Evolutionary conservation across 805 yeast species (phyloP), one percentile per base, ranked within the genome.

Genomic region (Peterozyma toletana): DNA sequence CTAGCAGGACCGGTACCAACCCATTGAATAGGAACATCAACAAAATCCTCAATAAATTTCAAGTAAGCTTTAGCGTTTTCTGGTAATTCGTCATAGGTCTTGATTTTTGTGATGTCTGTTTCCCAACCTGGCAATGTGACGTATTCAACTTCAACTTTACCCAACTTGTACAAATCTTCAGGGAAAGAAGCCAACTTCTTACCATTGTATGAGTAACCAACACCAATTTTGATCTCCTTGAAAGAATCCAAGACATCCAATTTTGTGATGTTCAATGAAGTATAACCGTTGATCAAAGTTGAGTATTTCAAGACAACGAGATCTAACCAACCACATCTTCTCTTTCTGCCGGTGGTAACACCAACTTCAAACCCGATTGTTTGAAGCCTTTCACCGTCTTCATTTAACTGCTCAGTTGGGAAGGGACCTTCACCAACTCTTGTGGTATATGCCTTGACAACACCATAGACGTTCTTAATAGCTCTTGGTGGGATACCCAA

Each of bases 361-460:
- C 99, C 99, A 58, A 62, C 86, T 68, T 93, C 99, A 46, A 90
- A 96, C 58, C 99, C 99, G 50, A 93, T 86, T 37, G 73, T 67
- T 66, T 93, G 99, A 60, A 93, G 73, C 52, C 79, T 78, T 57
- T 86, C 95, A 59, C 99, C 99, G 39, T 71, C 78, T 33, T 69
- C 80, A 64, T 91, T 89, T 61, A 90, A 76, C 64, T 90, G 98
- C 68, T 93, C 99, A 45, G 98, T 83, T 49, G 99, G 97, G 85
- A 93, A 93, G 30, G 99, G 99, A 52, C 99, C 99, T 62, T 90
- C 98, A 57, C 99, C 99, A 44, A 93, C 99, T 68, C 99, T 82
- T 33, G 99, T 93, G 38, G 99, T 93, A 69, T 93, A 93, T 36
- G 98, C 98, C 73, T 93, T 93, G 39, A 91, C 98, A 21, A 93